Percentiles rank a stretch among this genome's conserved stretches.
These are phyloP conservation scores for Globisporangium radiosum DNA, from an alignment of 352 stramenopile genomes.

Conservation along the genomic window DNA sequence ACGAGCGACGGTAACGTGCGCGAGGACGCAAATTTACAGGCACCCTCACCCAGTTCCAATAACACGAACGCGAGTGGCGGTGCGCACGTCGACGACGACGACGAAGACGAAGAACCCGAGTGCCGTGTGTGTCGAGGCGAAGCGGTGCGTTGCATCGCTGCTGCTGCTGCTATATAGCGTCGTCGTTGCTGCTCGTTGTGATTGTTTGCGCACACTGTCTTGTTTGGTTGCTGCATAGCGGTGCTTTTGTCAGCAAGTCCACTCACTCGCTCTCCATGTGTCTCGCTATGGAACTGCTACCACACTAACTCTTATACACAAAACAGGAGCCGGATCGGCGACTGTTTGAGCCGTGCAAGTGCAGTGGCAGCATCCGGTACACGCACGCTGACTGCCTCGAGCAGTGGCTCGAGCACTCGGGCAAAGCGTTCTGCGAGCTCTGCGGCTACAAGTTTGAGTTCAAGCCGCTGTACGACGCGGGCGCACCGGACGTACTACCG, in stretches of 20 bases:
- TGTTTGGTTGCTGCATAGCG: neutral
- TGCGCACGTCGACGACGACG: constrained; percentile 8
- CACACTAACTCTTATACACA: neutral
- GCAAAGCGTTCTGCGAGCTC: constrained; percentile 91
- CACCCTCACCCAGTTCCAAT: neutral
- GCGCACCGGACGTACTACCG: constrained; percentile 83
- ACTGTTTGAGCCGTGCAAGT: constrained; percentile 89
- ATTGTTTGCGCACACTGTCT: neutral
- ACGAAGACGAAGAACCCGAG: constrained; percentile 83
- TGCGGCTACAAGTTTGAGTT: constrained; percentile 92
- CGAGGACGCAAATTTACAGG: neutral
- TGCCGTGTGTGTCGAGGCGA: constrained; percentile 92
- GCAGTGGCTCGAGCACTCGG: constrained; percentile 91
- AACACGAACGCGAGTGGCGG: neutral
- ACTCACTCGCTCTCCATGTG: no score
- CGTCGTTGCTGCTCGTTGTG: neutral
- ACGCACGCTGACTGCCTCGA: constrained; percentile 93
- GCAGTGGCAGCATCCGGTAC: constrained; percentile 92
- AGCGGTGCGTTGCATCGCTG: constrained; percentile 38
- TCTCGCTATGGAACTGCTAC: no score
- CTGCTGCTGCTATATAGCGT: no score
- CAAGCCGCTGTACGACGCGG: constrained; percentile 86
- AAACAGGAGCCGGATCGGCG: constrained; percentile 59
- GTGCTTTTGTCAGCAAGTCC: neutral
- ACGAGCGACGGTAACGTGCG: neutral